Conservation (phyloP, 768 basidiomycete species). For the Boletus reticuloceps region DNA sequence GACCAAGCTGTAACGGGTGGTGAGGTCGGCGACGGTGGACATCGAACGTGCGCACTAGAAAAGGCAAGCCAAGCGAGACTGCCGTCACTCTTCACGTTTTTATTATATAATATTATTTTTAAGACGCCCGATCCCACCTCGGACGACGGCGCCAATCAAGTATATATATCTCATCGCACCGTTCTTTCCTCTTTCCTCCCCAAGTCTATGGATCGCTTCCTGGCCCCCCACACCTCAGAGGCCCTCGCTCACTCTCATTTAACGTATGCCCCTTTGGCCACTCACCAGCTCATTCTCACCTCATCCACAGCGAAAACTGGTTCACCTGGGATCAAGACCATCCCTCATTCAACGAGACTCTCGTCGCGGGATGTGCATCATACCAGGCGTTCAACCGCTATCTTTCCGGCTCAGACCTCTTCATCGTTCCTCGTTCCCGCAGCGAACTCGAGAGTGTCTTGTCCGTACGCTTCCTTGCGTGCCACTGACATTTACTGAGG, state of each 20-base stretch:
- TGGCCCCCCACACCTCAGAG: constrained; percentile 72
- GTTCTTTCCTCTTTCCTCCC: background rate
- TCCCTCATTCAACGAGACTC: constrained; percentile 66
- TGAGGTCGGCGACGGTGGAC: no score
- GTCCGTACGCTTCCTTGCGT: constrained; percentile 39
- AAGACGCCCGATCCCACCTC: constrained; percentile 5
- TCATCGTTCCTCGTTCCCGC: constrained; percentile 63
- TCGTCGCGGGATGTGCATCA: constrained; percentile 76
- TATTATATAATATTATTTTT: background rate
- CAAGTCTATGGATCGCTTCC: constrained; percentile 62
- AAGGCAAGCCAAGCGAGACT: constrained; percentile 10
- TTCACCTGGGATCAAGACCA: constrained; percentile 69
- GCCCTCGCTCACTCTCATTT: constrained; percentile 67
- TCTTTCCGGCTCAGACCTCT: constrained; percentile 66
- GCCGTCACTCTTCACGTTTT: background rate
- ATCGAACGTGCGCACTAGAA: constrained; percentile 27
- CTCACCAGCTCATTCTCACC: constrained; percentile 10
- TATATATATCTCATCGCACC: constrained; percentile 5
- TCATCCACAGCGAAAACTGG: constrained; percentile 55
- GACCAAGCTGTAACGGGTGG: no score
- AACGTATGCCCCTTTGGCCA: constrained; percentile 44
- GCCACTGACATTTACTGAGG: constrained; percentile 3
- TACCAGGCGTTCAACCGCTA: constrained; percentile 78
- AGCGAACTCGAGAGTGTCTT: constrained; percentile 69
- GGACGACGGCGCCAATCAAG: constrained; percentile 7